Conservation (phyloP, 139 green algal species). For the Chlamydomonas sphaeroides region DNA sequence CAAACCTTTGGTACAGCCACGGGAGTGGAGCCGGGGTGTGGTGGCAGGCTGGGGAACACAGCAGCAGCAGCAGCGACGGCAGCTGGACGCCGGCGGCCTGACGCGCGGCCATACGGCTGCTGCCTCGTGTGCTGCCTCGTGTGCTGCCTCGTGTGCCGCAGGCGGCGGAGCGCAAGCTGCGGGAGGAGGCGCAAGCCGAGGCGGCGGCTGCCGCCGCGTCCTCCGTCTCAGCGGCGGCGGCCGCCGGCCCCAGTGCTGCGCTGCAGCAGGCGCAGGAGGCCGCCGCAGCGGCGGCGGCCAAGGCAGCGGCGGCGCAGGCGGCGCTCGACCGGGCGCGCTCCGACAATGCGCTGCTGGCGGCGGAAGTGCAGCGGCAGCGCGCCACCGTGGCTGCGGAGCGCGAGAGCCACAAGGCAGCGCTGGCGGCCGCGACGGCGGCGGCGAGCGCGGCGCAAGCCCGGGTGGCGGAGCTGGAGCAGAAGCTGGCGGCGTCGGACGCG, state of each 20-base stretch:
- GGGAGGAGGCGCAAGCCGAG: neutral
- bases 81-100: too few relatives aligned
- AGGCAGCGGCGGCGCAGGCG: neutral
- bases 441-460: neutral
- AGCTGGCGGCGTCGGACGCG: neutral
- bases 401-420: conserved; percentile 6
- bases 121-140: too few relatives aligned
- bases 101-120: too few relatives aligned
- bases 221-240: neutral
- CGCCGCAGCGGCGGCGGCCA: too few relatives aligned
- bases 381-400: neutral
- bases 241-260: too few relatives aligned
- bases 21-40: too few relatives aligned
- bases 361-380: conserved; percentile 30
- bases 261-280: too few relatives aligned
- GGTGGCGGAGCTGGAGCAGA: too few relatives aligned
- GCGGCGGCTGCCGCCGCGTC: neutral
- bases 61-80: too few relatives aligned
- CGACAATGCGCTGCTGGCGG: conserved; percentile 33
- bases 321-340: conserved; percentile 1
- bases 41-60: too few relatives aligned
- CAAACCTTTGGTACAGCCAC: too few relatives aligned
- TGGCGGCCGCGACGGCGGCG: neutral
- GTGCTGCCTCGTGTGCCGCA: neutral
- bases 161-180: neutral